Evolutionary conservation across 75 land plant genomes (phyloP), one percentile per base, ranked within the genome.

Genomic region (Pseudotsuga menziesii): DNA sequence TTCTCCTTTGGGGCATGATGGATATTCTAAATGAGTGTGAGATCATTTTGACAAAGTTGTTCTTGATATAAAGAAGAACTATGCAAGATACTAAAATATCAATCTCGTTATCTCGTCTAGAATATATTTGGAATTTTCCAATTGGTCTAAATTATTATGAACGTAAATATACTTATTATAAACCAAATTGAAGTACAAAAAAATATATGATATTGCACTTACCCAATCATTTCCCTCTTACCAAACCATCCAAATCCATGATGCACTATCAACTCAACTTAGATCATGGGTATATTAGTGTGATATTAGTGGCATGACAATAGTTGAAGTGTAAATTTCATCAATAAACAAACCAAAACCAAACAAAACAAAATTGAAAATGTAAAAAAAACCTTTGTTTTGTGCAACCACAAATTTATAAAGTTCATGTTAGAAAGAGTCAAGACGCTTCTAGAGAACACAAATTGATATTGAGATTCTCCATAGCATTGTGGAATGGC

Each of bases 201-300:
- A 44, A 44, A 44, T 0, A 8, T 6, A 57, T 20, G 4, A 66
- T 15, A 7, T 12, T 1, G 61, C 52, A 72, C 90, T 82, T 57
- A 96, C 97, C 99, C 97, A 8, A 91, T 89, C 71, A 89, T 96
- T 66, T 94, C 99, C 99, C 99, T 94, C 75, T 96, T 97, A 59
- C 99, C 99, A 80, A 96, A 97, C 99, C 99, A 96, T 22, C 99
- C 99, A 89, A 96, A 96, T 19, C 97, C 97, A 77, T 96, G 99
- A 83, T 96, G 99, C 36, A 91, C 94, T 75, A 97, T 96, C 86
- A 55, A 70, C 61, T 22, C 75, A 48, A 22, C n/a, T n/a, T n/a
- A n/a, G n/a, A n/a, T n/a, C n/a, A n/a, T n/a, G n/a, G n/a, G n/a
- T n/a, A n/a, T n/a, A n/a, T n/a, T n/a, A n/a, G n/a, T n/a, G n/a